Conservation (phyloP, 2,329 filamentous ascomycete genomes). For the Diaporthe humulicola region DNA sequence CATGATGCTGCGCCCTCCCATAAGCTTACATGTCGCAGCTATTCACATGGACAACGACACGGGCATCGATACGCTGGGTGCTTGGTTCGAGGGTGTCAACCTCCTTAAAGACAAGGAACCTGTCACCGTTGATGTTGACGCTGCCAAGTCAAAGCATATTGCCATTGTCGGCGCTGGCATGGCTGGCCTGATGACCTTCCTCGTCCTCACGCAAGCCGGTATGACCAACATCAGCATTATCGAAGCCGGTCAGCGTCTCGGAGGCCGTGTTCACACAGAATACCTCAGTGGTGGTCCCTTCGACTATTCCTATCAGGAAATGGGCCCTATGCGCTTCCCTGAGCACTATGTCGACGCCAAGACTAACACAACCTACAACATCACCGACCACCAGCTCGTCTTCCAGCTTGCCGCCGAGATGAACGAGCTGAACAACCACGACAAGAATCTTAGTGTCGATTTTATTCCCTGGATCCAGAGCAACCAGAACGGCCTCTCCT, state of each 20-base stretch:
- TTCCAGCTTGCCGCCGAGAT: slow-evolving; percentile 73
- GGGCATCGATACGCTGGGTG: slow-evolving; percentile 62
- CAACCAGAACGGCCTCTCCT: slow-evolving; percentile 66
- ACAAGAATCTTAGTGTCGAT: slow-evolving; percentile 63
- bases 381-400: slow-evolving; percentile 74
- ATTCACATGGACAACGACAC: slow-evolving; percentile 65
- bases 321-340: slow-evolving; percentile 77
- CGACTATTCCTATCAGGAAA: slow-evolving; percentile 74
- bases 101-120: slow-evolving; percentile 68
- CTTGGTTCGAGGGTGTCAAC: slow-evolving; percentile 76
- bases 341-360: slow-evolving; percentile 57
- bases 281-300: slow-evolving; percentile 71
- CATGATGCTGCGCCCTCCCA: neutral
- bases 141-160: slow-evolving; percentile 69
- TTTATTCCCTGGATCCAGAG: slow-evolving; percentile 74
- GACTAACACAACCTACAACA: slow-evolving; percentile 66
- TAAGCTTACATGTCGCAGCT: neutral
- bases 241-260: slow-evolving; percentile 71
- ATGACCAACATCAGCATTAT: slow-evolving; percentile 72
- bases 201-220: slow-evolving; percentile 64
- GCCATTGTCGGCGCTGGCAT: slow-evolving; percentile 77
- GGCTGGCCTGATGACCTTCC: slow-evolving; percentile 72
- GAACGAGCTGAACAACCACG: slow-evolving; percentile 70
- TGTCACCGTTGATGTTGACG: slow-evolving; percentile 62
- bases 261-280: slow-evolving; percentile 73